These are phyloP conservation scores for Sporothrix protearum DNA, from an alignment of 2,329 filamentous ascomycete genomes.

Conservation along the genomic window DNA sequence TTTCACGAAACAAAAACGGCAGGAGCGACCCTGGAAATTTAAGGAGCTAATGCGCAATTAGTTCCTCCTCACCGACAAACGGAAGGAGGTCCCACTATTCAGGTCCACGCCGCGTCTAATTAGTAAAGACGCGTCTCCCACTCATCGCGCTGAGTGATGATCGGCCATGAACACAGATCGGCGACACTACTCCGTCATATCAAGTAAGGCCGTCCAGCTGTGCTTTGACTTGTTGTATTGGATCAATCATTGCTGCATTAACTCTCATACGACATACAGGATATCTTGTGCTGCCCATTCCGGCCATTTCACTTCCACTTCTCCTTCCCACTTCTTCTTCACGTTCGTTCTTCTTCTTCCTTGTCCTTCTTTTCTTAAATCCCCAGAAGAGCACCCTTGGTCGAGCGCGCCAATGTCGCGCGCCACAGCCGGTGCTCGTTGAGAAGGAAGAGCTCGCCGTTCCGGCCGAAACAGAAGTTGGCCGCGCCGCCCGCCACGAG, in stretches of 20 bases:
- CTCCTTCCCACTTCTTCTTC: background rate
- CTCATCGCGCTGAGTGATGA: too few relatives aligned
- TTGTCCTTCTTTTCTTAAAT: background rate
- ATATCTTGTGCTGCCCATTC: too few relatives aligned
- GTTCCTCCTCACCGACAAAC: background rate
- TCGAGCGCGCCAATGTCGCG: conserved; percentile 21
- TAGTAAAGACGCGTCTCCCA: background rate
- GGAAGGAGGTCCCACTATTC: background rate
- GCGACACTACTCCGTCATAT: too few relatives aligned
- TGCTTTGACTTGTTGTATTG: too few relatives aligned
- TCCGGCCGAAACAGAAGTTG: conserved; percentile 44
- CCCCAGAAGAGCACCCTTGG: conserved; percentile 20
- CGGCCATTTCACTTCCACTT: background rate
- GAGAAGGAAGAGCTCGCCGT: conserved; percentile 45
- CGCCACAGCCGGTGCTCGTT: conserved; percentile 46
- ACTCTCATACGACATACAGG: too few relatives aligned
- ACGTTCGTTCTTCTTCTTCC: background rate
- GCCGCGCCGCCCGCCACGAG: conserved; percentile 42
- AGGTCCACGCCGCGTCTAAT: background rate
- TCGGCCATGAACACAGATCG: too few relatives aligned
- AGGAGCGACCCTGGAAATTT: background rate
- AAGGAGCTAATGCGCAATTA: too few relatives aligned
- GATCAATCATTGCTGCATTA: background rate
- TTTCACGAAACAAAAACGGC: background rate
- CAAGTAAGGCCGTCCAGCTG: too few relatives aligned